phyloP scores from a whole-genome alignment of 1,284 basidiomycete species.

The Fomitopsis pinicola region DNA sequence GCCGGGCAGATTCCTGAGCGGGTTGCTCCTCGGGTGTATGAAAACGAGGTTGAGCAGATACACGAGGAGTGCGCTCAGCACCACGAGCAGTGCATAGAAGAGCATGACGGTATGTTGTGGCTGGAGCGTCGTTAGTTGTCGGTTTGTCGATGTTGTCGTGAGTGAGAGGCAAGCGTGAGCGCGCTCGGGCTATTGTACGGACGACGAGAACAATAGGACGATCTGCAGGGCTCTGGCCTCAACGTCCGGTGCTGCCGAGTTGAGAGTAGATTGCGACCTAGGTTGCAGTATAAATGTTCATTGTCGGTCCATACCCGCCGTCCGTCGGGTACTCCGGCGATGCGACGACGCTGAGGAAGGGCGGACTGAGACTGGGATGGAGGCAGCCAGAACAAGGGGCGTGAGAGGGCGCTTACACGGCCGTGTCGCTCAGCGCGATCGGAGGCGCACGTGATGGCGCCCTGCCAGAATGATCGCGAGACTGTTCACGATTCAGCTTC shows the following conservation, averaged over 20 bases:
- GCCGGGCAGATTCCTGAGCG: slow-evolving; percentile 52
- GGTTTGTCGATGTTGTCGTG: not conserved
- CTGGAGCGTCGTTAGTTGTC: not conserved
- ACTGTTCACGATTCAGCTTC: too few species aligned
- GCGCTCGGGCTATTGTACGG: not conserved
- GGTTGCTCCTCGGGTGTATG: slow-evolving; percentile 42
- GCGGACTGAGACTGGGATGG: not conserved
- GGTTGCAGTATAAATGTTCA: not conserved
- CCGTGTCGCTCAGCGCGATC: not conserved
- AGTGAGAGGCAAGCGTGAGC: not conserved
- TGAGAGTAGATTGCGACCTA: not conserved
- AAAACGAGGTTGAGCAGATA: slow-evolving; percentile 29
- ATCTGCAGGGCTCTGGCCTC: not conserved
- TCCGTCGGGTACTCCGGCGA: not conserved
- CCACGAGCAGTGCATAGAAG: slow-evolving; percentile 14
- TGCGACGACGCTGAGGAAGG: not conserved
- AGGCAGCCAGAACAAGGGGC: not conserved
- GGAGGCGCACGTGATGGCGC: not conserved
- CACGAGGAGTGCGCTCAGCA: slow-evolving; percentile 7
- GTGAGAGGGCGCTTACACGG: not conserved
- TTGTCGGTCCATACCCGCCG: not conserved
- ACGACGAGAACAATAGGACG: not conserved
- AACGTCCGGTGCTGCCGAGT: not conserved
- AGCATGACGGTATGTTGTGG: not conserved
- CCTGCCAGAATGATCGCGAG: not conserved